A percentile compares a stretch with the other conserved stretches of the same genome.
Conservation (phyloP, 768 basidiomycete species). For the Trametes punicea region DNA sequence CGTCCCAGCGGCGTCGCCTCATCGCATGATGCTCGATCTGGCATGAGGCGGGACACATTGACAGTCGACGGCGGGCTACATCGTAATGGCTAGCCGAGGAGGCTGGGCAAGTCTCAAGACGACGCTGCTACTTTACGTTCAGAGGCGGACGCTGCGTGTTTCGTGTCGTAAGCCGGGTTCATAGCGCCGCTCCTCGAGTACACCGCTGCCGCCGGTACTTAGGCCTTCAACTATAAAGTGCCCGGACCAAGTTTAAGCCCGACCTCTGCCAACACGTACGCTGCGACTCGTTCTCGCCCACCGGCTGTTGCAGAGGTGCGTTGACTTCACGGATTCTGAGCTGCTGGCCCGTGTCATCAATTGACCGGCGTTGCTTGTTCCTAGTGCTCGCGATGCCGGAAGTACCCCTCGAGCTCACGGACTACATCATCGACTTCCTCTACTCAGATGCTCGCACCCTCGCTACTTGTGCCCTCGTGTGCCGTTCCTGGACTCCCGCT, state of each 20-base stretch:
- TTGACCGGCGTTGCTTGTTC: neutral
- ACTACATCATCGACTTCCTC: constrained; percentile 34
- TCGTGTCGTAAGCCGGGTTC: constrained; percentile 4
- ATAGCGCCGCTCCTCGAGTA: constrained; percentile 1
- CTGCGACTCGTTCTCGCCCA: neutral
- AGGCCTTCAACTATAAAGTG: constrained; percentile 3
- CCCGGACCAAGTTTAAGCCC: neutral
- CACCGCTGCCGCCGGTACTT: neutral
- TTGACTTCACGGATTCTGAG: neutral
- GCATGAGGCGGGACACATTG: neutral
- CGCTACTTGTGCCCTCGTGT: constrained; percentile 25
- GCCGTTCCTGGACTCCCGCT: constrained; percentile 29
- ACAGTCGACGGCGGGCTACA: neutral
- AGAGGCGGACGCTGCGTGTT: neutral
- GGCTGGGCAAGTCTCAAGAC: too few relatives aligned
- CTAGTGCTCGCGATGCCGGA: constrained; percentile 16
- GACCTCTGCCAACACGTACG: neutral
- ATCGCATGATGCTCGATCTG: neutral
- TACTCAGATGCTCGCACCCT: constrained; percentile 28
- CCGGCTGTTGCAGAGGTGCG: neutral
- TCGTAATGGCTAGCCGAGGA: constrained; percentile 11
- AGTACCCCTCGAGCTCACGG: constrained; percentile 35
- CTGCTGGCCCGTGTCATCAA: neutral
- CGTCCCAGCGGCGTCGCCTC: neutral
- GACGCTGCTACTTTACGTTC: neutral